Evolutionary conservation across 2,329 filamentous ascomycete genomes (phyloP), one percentile per base, ranked within the genome.

Genomic region (Calycina herbarum): DNA sequence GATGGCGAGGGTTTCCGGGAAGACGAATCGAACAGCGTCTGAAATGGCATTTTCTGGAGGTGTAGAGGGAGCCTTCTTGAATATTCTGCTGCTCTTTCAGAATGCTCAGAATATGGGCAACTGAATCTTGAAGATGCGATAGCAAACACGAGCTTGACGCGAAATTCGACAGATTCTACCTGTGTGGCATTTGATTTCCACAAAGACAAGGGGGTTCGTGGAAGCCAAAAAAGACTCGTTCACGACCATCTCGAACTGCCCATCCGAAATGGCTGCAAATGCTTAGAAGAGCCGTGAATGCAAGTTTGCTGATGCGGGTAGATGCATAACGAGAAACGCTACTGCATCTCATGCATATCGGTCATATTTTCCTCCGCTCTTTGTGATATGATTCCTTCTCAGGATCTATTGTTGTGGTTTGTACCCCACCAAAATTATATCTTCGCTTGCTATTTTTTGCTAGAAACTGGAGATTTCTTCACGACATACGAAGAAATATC

Each of bases 161-260:
- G 56, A 24, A 59, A 63, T 33, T 11, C 20, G 20, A 56, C n/a
- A 17, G 40, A 59, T 61, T 29, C n/a, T 40, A 31, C 24, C 31
- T 27, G 64, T 70, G 70, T 72, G 70, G 63, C 62, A 71, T 61
- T 71, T 71, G 61, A 68, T 71, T 62, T 63, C 11, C 13, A 35
- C 57, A 45, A 15, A 35, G 64, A 64, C 68, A 7, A 61, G n/a
- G 71, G 71, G 61, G 45, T 35, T 17, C 59, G 15, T 27, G 59
- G 5, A 38, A 31, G 62, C 42, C 63, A 59, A 27, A 64, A 70
- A 70, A 67, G 8, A 31, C 15, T 24, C 13, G n/a, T 24, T 57
- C 60, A 48, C 57, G 38, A 33, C 5, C 45, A 56, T 62, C 29
- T 3, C 60, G 7, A 62, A 38, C 33, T 24, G 40, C n/a, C 15